Evolutionary conservation across 305 asterid species (phyloP), one percentile per base, ranked within the genome.

Genomic region (Plantago coronopus): DNA sequence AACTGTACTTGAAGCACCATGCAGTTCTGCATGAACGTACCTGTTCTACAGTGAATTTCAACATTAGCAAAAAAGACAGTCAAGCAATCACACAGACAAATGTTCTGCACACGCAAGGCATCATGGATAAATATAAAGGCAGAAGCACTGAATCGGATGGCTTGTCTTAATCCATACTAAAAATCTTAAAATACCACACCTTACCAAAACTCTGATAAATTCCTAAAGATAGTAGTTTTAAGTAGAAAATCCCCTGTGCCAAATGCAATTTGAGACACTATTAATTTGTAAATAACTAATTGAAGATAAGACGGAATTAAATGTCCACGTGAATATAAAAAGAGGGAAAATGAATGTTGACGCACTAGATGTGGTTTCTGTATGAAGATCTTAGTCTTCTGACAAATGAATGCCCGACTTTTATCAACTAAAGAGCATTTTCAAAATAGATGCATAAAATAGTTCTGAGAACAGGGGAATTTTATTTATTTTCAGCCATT

Each of bases 1-100:
- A 72, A 91, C 89, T 38, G 96, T 91, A 73, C 98, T 91, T 54
- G 98, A 86, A 65, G 98, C 98, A 64, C 98, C 98, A 71, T 91
- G 96, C 61, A 91, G 95, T 22, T 91, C 97, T 29, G 98, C 98
- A 74, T 91, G 98, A 60, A 89, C 84, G 71, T 91, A 91, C 89
- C 98, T 91, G 66, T 68, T 49, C 60, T 61, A 64, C 54, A 57
- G 67, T 59, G 63, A 72, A 62, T 59, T 5, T 15, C 25, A 56
- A 17, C 61, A 66, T 55, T 49, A 74, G 72, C 69, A 66, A 70
- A 49, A 59, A 66, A 10, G 57, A 63, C 20, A 27, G 19, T 51
- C 38, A 27, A 27, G 5, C 40, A 34, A 7, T 34, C 34, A 27
- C 4, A 27, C 34, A 27, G 34, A 27, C 34, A 27, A 27, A 27